phyloP scores from a whole-genome alignment of 768 basidiomycete genomes.

The Phanerochaete carnosa region DNA sequence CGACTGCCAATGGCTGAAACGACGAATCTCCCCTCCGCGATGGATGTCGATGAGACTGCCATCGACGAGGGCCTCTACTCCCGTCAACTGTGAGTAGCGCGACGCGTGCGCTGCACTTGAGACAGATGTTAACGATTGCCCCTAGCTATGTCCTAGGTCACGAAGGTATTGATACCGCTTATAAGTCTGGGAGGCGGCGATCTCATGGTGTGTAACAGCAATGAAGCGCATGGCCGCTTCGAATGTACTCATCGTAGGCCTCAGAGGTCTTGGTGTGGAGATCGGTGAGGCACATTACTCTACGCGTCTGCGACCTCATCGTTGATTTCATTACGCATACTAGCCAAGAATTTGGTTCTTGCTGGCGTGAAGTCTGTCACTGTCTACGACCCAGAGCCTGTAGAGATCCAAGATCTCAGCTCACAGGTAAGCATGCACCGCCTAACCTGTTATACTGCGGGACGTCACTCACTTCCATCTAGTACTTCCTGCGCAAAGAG shows the following conservation, averaged over 20 bases:
- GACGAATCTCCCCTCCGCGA: conserved; percentile 41
- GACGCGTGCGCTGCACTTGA: neutral
- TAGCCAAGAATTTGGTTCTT: conserved; percentile 92
- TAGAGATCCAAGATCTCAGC: conserved; percentile 85
- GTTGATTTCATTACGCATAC: neutral
- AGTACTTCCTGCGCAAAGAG: conserved; percentile 92
- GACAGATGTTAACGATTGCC: neutral
- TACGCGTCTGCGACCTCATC: conserved; percentile 6
- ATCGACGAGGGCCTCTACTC: conserved; percentile 95
- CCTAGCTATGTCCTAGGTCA: conserved; percentile 91
- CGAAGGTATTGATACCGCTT: conserved; percentile 59
- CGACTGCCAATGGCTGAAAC: conserved; percentile 32
- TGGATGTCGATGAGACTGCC: conserved; percentile 84
- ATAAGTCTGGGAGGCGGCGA: neutral
- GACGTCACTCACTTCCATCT: conserved; percentile 10
- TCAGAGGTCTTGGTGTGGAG: conserved; percentile 92
- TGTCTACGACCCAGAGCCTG: conserved; percentile 89
- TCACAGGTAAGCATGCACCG: conserved; percentile 60
- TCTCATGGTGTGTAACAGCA: conserved; percentile 48
- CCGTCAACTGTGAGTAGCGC: conserved; percentile 74
- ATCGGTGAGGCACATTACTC: conserved; percentile 55
- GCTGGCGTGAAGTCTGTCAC: conserved; percentile 98
- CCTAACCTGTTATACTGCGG: neutral
- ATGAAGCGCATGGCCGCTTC: conserved; percentile 99
- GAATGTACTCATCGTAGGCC: conserved; percentile 89